Evolutionary conservation across 768 basidiomycete genomes (phyloP), one percentile per base, ranked within the genome.

Genomic region (Boletus sp.): DNA sequence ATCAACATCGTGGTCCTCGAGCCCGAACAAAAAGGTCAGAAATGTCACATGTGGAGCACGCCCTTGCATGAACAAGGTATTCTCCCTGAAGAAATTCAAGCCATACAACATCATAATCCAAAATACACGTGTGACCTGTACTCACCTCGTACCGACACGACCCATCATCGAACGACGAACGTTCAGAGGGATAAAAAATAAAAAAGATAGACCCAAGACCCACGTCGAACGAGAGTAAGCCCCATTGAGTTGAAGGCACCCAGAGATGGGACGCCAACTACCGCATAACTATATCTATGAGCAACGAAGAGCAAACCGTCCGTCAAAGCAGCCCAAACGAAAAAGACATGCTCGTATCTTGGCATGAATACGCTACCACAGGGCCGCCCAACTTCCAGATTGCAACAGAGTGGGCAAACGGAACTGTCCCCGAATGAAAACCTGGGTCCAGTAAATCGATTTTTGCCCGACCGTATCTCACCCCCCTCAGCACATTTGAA

Each of bases 21-120:
- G 5, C n/a, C n/a, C n/a, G n/a, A n/a, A n/a, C n/a, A n/a, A 5
- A 32, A 55, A 46, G 25, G 27, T 70, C 69, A 70, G 69, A 56
- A 43, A 27, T 84, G 88, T 88, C 87, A 84, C 64, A 64, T 79
- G 82, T 86, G 89, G 87, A 87, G 88, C 88, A 74, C 78, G 71
- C 81, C 86, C 84, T 64, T 69, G 61, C 54, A 56, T 50, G 59
- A 61, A 61, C 65, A 53, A 75, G 82, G 84, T 85, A 87, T 88
- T 73, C 85, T 84, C 89, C 89, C 76, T 90, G 89, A 91, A 91
- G 89, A 91, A 91, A 91, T 90, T 90, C 89, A 86, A 85, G 71
- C 58, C 33, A 59, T 56, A 73, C 75, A 73, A 68, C 83, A 87
- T 87, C 85, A 88, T 80, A 32, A 55, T 65, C 67, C 14, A 54